These are phyloP conservation scores for Saitoella complicata DNA, from an alignment of 805 yeast species.

Conservation along the genomic window DNA sequence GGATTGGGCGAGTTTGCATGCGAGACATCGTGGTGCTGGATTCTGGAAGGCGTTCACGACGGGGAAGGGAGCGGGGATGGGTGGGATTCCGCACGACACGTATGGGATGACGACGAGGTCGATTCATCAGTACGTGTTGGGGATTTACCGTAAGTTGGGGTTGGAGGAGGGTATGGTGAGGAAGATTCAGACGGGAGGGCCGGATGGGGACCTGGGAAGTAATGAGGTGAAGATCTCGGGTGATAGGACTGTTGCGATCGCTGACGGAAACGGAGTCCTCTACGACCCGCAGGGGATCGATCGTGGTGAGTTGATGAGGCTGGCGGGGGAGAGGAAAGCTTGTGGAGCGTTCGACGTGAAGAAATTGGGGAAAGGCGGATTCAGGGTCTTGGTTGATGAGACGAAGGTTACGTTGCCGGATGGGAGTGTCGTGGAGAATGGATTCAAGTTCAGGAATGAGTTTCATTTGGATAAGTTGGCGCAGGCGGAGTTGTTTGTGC, in stretches of 20 bases:
- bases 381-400: conserved; percentile 72
- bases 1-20: conserved; percentile 95
- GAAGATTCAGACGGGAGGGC: conserved; percentile 96
- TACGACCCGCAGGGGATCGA: conserved; percentile 84
- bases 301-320: conserved; percentile 55
- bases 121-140: conserved; percentile 79
- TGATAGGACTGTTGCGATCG: conserved; percentile 73
- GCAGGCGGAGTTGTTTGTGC: conserved; percentile 65
- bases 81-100: conserved; percentile 97
- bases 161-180: conserved; percentile 42
- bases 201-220: conserved; percentile 95
- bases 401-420: conserved; percentile 60
- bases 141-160: conserved; percentile 63
- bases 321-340: conserved; percentile 66
- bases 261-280: conserved; percentile 91
- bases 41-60: conserved; percentile 99
- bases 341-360: conserved; percentile 50
- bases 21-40: conserved; percentile 78
- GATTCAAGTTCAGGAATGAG: conserved; percentile 76
- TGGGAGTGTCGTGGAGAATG: conserved; percentile 62
- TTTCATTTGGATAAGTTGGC: conserved; percentile 66
- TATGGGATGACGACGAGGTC: conserved; percentile 96
- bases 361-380: conserved; percentile 60
- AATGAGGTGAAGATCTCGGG: conserved; percentile 82
- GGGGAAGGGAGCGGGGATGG: conserved; percentile 79